Conservation (phyloP, 1,284 basidiomycete species). For the Ustilago bromivora region DNA sequence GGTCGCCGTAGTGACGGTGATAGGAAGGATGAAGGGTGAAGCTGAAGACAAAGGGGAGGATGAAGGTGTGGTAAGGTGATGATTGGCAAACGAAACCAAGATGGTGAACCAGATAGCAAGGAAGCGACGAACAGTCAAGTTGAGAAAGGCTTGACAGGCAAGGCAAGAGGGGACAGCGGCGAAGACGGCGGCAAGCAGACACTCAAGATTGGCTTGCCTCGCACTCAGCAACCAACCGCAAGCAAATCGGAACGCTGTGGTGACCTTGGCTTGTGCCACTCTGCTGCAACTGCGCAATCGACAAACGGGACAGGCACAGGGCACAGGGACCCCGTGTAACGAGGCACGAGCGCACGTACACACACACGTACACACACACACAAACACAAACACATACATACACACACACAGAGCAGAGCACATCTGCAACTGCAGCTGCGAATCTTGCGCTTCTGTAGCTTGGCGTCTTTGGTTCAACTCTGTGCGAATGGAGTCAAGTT, state of each 20-base stretch:
- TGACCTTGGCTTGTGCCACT: no score
- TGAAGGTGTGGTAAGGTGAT: not conserved
- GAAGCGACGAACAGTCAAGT: not conserved
- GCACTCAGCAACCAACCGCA: not conserved
- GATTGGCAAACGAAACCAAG: not conserved
- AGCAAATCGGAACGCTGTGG: not conserved
- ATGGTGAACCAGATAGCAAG: not conserved
- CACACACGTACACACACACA: not conserved
- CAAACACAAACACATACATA: no score
- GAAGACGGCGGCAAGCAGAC: conserved; percentile 1
- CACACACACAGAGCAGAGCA: no score
- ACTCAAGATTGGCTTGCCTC: not conserved
- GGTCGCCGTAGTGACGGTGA: not conserved
- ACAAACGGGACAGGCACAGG: conserved; percentile 4
- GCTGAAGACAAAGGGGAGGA: not conserved
- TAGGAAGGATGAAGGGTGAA: not conserved
- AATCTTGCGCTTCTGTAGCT: not conserved
- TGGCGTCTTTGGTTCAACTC: not conserved
- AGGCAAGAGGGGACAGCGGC: not conserved
- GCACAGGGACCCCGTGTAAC: not conserved
- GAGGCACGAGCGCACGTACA: not conserved
- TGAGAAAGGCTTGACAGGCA: not conserved
- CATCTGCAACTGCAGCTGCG: not conserved
- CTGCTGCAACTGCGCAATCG: not conserved
- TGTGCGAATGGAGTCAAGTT: not conserved